Evolutionary conservation across 2,329 filamentous ascomycete species (phyloP), one percentile per base, ranked within the genome.

Genomic region (Fusarium duplospermum): DNA sequence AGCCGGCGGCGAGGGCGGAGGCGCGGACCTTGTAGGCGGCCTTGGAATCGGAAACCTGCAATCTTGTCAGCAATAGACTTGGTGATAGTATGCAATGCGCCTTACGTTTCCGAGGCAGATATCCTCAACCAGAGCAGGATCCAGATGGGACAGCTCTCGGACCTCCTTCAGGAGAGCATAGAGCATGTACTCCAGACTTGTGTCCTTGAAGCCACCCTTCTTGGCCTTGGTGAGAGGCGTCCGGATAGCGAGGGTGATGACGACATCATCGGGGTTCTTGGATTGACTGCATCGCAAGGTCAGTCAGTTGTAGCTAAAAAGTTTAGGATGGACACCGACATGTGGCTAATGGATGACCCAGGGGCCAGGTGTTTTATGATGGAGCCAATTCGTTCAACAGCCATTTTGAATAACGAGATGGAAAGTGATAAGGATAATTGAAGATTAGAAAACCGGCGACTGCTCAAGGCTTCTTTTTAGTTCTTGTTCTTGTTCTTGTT

Each of bases 161-260:
- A 94, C 89, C 82, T 95, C 88, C 86, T 96, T 93, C 77, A 98
- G 86, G 58, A 98, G 87, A 69, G 94, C 91, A 81, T 95, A 94
- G 70, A 97, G 83, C 66, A 99, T 87, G 84, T 92, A 96, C 83
- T 99, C 96, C 72, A 98, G 90, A 45, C 89, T 89, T 7, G 95
- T 97, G 83, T 99, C 96, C 87, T 98, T 98, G 88, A 99, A 93
- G 47, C 95, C 94, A 75, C 96, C 96, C 89, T 98, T 98, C 82
- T 89, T 89, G 62, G 90, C 95, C 87, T 98, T 98, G 81, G 93
- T 89, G 72, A 99, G 89, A 1, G 96, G 95, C 31, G 96, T 98
- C 66, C 96, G 93, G 79, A 95, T 87, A 31, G 96, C 96, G 67
- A 97, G 90, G 9, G 96, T 99, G 81, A 98, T 98, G 82, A 99